Conservation (phyloP, 129 eudicot species). For the carrot (Daucus carota) region DNA sequence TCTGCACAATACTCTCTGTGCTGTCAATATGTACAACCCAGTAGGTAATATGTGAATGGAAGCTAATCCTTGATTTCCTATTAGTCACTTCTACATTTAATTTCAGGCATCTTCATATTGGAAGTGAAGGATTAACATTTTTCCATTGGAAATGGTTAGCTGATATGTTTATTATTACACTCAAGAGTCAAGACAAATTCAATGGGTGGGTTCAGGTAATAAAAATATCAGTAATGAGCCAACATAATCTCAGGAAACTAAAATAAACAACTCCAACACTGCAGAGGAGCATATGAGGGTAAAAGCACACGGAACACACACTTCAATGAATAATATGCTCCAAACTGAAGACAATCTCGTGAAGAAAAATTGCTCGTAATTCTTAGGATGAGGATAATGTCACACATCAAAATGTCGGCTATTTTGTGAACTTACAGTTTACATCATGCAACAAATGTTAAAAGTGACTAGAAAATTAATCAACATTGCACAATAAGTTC, state of each 20-base stretch:
- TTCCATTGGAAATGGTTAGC: too few relatives aligned
- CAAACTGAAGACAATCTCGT: neutral
- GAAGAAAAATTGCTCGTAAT: too few relatives aligned
- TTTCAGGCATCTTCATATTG: neutral
- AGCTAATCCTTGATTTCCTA: neutral
- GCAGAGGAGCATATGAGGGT: neutral
- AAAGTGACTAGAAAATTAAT: neutral
- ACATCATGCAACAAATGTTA: neutral
- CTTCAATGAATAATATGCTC: neutral
- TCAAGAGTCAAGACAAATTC: too few relatives aligned
- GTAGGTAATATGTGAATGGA: neutral
- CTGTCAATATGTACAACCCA: too few relatives aligned
- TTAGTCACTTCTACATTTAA: too few relatives aligned
- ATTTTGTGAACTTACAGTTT: neutral
- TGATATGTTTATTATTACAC: too few relatives aligned
- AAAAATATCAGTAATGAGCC: neutral
- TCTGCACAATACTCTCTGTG: neutral
- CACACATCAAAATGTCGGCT: neutral
- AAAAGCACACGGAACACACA: neutral
- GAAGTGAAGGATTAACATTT: neutral
- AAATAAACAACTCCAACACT: neutral
- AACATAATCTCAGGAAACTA: neutral
- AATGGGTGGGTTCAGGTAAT: too few relatives aligned
- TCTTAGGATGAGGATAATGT: too few relatives aligned
- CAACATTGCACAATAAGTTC: neutral